Evolutionary conservation across 2,329 filamentous ascomycete genomes (phyloP).

Genomic region (Trichoderma citrinoviride): DNA sequence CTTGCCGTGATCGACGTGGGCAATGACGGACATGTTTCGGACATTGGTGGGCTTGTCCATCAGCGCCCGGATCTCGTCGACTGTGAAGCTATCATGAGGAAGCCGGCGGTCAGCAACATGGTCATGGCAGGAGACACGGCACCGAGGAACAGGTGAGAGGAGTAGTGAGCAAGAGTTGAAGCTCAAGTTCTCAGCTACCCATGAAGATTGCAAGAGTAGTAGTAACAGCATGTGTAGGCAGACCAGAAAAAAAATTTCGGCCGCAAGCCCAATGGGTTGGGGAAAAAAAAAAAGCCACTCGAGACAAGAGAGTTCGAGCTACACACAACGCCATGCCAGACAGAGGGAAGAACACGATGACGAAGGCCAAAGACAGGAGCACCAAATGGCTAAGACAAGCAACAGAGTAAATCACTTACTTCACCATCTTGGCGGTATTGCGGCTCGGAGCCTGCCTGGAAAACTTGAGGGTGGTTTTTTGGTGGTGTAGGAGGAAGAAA

Average conservation of each 20-base stretch:
- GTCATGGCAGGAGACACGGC: constrained; percentile 19
- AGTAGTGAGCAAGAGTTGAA: neutral
- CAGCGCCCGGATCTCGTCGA: constrained; percentile 81
- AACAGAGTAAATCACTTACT: constrained; percentile 65
- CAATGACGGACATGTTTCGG: constrained; percentile 99
- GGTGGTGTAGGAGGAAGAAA: constrained; percentile 33
- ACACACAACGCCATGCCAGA: neutral
- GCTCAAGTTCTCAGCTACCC: neutral
- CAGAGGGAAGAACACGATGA: constrained; percentile 10
- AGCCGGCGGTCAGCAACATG: constrained; percentile 32
- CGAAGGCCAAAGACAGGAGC: neutral
- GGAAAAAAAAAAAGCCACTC: neutral
- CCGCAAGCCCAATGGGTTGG: no score
- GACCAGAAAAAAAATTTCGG: neutral
- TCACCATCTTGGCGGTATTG: constrained; percentile 98
- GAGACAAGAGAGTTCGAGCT: constrained; percentile 14
- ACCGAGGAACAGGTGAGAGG: constrained; percentile 11
- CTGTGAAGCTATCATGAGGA: constrained; percentile 75
- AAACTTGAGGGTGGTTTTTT: constrained; percentile 34
- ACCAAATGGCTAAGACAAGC: neutral
- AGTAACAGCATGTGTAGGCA: neutral
- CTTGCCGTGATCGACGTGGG: constrained; percentile 99
- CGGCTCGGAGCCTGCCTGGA: constrained; percentile 43
- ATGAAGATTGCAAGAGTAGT: neutral
- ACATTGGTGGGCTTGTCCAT: constrained; percentile 79